phyloP scores from a whole-genome alignment of 441 rosid species.

The Hura crepitans region DNA sequence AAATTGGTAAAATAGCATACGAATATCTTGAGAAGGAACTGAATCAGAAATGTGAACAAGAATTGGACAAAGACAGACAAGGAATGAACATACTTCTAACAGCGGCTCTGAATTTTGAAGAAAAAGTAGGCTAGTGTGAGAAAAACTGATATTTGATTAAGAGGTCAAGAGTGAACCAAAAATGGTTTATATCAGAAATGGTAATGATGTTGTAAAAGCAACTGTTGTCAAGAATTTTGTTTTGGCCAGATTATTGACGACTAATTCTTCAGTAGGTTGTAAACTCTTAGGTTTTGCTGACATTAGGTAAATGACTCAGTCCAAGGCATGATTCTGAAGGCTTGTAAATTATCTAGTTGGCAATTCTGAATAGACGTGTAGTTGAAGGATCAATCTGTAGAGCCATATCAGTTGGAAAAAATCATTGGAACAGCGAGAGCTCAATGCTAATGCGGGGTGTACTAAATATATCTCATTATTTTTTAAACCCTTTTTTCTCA shows the following conservation, averaged over 20 bases:
- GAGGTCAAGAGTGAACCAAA: slow-evolving; percentile 1
- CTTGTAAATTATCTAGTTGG: slow-evolving; percentile 25
- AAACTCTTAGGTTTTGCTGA: slow-evolving; percentile 30
- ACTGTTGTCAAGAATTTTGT: slow-evolving; percentile 21
- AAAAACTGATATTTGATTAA: slow-evolving; percentile 2
- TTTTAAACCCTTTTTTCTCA: slow-evolving; percentile 15
- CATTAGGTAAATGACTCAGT: slow-evolving; percentile 24
- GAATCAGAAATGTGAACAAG: slow-evolving; percentile 26
- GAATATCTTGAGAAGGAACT: slow-evolving; percentile 16
- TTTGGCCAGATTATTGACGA: slow-evolving; percentile 20
- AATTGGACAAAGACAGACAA: slow-evolving; percentile 41
- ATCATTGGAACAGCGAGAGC: slow-evolving; percentile 7
- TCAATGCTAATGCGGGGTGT: slow-evolving; percentile 1
- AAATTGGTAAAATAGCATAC: slow-evolving; percentile 9
- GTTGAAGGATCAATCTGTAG: slow-evolving; percentile 16
- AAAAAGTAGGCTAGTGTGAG: slow-evolving; percentile 29
- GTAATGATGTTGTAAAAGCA: slow-evolving; percentile 13
- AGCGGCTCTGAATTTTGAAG: slow-evolving; percentile 60
- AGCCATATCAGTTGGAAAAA: slow-evolving; percentile 14
- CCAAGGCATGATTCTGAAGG: slow-evolving; percentile 20
- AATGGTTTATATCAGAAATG: slow-evolving; percentile 8
- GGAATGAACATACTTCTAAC: slow-evolving; percentile 77
- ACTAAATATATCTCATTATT: slow-evolving; percentile 17
- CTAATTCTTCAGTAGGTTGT: slow-evolving; percentile 31
- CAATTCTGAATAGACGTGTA: slow-evolving; percentile 10